These are phyloP conservation scores for Mycosarcoma mackinlayi DNA, from an alignment of 1,284 basidiomycete genomes.

Conservation along the genomic window DNA sequence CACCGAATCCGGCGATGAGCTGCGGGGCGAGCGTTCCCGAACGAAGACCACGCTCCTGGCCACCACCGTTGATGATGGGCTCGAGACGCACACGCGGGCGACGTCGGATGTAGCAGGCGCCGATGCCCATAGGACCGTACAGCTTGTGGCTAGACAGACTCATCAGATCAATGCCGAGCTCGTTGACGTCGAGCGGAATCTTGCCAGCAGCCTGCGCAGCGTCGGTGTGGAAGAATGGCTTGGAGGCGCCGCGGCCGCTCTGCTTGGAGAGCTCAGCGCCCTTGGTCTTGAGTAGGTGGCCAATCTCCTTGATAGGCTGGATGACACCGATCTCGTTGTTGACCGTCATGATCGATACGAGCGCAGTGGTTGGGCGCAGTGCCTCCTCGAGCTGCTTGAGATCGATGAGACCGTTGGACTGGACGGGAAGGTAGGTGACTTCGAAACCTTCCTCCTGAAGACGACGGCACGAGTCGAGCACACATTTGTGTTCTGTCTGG, in stretches of 20 bases:
- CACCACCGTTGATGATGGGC: slow-evolving; percentile 94
- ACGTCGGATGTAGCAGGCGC: slow-evolving; percentile 91
- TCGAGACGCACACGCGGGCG: slow-evolving; percentile 93
- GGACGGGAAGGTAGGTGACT: slow-evolving; percentile 94
- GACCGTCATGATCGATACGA: slow-evolving; percentile 97
- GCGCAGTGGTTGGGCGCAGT: slow-evolving; percentile 82
- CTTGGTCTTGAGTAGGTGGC: slow-evolving; percentile 75
- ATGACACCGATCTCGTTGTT: slow-evolving; percentile 99
- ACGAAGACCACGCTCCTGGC: slow-evolving; percentile 94
- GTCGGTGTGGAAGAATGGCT: slow-evolving; percentile 94
- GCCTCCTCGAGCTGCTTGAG: slow-evolving; percentile 81
- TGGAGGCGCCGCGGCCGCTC: slow-evolving; percentile 70
- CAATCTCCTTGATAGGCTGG: slow-evolving; percentile 96
- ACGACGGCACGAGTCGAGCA: slow-evolving; percentile 95
- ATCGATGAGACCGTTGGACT: slow-evolving; percentile 84
- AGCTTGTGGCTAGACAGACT: slow-evolving; percentile 97
- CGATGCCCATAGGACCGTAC: slow-evolving; percentile 97
- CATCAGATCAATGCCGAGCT: slow-evolving; percentile 93
- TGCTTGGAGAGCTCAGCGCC: slow-evolving; percentile 76
- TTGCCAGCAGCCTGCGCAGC: slow-evolving; percentile 91
- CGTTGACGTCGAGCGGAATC: slow-evolving; percentile 81
- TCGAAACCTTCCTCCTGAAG: slow-evolving; percentile 97
- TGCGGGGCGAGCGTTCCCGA: slow-evolving; percentile 93
- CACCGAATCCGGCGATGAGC: slow-evolving; percentile 91
- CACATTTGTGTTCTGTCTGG: slow-evolving; percentile 92